Evolutionary conservation across 2,329 filamentous ascomycete species (phyloP).

Genomic region (Fusarium fujikuroi): DNA sequence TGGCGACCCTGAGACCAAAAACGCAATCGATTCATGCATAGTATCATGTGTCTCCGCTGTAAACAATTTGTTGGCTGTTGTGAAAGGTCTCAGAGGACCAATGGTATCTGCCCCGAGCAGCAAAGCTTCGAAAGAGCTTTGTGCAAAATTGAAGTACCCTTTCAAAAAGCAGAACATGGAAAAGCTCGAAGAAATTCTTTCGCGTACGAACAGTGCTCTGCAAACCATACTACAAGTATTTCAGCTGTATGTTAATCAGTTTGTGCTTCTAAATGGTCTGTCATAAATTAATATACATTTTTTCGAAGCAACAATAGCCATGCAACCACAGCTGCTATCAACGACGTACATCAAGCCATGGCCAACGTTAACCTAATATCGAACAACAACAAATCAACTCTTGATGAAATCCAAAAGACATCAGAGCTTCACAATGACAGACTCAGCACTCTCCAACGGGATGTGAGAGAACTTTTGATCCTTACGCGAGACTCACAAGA

Average conservation of each 20-base stretch:
- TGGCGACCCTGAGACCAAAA: too few species aligned
- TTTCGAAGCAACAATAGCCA: too few species aligned
- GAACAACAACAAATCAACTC: not conserved
- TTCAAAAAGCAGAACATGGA: not conserved
- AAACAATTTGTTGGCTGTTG: not conserved
- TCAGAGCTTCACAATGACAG: accelerated
- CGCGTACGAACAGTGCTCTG: accelerated
- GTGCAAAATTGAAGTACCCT: accelerated
- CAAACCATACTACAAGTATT: accelerated
- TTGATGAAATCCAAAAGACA: accelerated
- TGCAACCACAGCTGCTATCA: too few species aligned
- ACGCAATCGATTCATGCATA: too few species aligned
- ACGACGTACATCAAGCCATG: accelerated
- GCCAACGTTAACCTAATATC: accelerated
- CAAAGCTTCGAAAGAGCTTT: accelerated
- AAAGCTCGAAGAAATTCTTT: accelerated
- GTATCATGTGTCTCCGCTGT: too few species aligned
- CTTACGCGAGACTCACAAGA: accelerated
- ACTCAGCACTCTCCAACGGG: accelerated
- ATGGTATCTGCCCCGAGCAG: accelerated
- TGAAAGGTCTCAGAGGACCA: accelerated
- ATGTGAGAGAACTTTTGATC: accelerated
- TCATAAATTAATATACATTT: too few species aligned
- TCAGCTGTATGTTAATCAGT: not conserved
- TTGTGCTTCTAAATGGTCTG: too few species aligned